phyloP scores from a whole-genome alignment of 495 filamentous ascomycete genomes.

The Neurospora pannonica region DNA sequence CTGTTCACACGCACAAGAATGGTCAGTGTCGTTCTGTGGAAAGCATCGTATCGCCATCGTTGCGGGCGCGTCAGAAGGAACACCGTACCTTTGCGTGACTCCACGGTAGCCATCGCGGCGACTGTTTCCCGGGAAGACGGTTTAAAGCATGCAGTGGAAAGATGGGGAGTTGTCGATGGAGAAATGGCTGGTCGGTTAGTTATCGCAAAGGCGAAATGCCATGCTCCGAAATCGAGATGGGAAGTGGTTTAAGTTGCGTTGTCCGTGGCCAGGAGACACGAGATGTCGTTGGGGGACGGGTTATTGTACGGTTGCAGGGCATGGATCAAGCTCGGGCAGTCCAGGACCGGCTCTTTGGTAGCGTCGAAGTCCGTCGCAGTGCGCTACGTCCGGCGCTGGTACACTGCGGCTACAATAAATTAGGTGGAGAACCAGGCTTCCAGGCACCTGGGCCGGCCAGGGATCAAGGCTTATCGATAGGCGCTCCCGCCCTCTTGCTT shows the following conservation, averaged over 20 bases:
- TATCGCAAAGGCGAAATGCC: background rate
- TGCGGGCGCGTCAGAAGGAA: background rate
- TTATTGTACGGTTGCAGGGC: background rate
- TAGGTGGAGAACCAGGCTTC: background rate
- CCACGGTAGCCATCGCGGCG: conserved; percentile 15
- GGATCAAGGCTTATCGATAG: background rate
- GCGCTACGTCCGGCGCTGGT: background rate
- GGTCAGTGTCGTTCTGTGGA: background rate
- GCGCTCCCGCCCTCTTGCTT: background rate
- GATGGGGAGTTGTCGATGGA: background rate
- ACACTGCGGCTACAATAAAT: background rate
- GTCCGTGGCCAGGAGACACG: background rate
- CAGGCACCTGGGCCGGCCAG: background rate
- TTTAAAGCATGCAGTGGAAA: conserved; percentile 1
- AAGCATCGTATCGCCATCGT: background rate
- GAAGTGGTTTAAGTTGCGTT: background rate
- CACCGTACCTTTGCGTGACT: conserved; percentile 23
- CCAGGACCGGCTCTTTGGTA: background rate
- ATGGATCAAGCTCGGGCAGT: background rate
- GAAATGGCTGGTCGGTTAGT: background rate
- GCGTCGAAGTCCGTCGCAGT: background rate
- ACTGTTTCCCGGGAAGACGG: conserved; percentile 6
- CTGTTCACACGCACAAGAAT: conserved; percentile 7
- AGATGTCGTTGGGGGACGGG: background rate
- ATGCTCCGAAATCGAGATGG: background rate